Evolutionary conservation across 352 stramenopile genomes (phyloP).

Genomic region (Phytophthora syringae): DNA sequence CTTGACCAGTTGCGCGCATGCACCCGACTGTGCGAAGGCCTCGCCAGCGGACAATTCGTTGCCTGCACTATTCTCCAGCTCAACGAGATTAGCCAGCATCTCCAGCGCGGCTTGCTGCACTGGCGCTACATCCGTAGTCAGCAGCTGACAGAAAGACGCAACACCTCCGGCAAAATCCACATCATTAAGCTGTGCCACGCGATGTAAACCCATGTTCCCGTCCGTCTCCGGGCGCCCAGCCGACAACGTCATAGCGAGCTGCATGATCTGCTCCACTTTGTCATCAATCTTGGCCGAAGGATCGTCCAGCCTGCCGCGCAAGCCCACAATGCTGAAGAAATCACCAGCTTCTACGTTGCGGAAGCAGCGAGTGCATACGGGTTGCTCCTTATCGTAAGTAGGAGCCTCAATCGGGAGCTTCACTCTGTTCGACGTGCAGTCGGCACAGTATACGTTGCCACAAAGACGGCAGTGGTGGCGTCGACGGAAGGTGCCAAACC

Average conservation of each 20-base stretch:
- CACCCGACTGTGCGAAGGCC: constrained; percentile 66
- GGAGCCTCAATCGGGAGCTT: constrained; percentile 62
- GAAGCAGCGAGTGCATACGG: constrained; percentile 77
- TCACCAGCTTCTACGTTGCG: constrained; percentile 75
- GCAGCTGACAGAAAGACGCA: constrained; percentile 70
- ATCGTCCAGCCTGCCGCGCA: constrained; percentile 66
- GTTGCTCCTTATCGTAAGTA: constrained; percentile 73
- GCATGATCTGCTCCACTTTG: constrained; percentile 74
- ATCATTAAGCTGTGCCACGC: constrained; percentile 85
- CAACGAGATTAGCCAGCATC: constrained; percentile 80
- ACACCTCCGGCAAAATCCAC: constrained; percentile 82
- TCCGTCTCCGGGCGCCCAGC: constrained; percentile 67
- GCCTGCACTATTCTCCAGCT: constrained; percentile 72
- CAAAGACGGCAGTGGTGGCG: constrained; percentile 83
- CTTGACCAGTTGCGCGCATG: constrained; percentile 60
- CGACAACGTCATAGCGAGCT: constrained; percentile 64
- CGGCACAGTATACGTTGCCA: constrained; percentile 72
- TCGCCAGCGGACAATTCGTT: constrained; percentile 73
- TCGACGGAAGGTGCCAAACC: constrained; percentile 78
- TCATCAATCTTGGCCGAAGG: constrained; percentile 47
- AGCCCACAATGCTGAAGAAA: constrained; percentile 76
- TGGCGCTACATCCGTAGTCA: constrained; percentile 58
- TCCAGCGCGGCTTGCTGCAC: constrained; percentile 67
- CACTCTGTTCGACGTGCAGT: constrained; percentile 80
- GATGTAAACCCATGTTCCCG: constrained; percentile 71